Conservation (phyloP, 1,284 basidiomycete species). For the Leccinum solheimii region DNA sequence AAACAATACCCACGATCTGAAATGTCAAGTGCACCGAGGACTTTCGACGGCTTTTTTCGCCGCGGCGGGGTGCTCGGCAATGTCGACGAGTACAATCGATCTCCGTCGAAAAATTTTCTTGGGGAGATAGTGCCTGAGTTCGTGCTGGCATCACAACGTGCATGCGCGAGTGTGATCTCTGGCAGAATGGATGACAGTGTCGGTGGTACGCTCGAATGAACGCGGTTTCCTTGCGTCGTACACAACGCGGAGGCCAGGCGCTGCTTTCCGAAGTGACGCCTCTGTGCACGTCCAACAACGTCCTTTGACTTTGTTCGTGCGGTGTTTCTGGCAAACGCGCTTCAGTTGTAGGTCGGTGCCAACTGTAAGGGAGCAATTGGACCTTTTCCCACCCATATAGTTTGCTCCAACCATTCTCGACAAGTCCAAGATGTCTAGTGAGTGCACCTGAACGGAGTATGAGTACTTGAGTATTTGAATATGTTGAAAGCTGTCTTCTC, state of each 20-base stretch:
- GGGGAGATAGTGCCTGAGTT: background rate
- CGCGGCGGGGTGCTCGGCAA: background rate
- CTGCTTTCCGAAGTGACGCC: constrained; percentile 31
- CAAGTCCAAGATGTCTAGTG: background rate
- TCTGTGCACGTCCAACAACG: constrained; percentile 27
- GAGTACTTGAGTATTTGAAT: background rate
- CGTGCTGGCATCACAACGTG: constrained; percentile 11
- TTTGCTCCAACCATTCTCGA: constrained; percentile 33
- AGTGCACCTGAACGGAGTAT: background rate
- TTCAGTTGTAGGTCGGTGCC: background rate
- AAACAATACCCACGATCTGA: constrained; percentile 28
- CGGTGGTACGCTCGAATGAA: constrained; percentile 3
- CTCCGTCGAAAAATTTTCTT: background rate
- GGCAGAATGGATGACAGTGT: constrained; percentile 14
- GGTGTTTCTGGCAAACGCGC: constrained; percentile 18
- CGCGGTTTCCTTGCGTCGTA: constrained; percentile 11
- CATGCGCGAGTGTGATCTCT: constrained; percentile 31
- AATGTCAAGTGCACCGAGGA: constrained; percentile 26
- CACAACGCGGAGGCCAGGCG: constrained; percentile 33
- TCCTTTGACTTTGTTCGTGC: constrained; percentile 30
- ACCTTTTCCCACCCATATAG: constrained; percentile 38
- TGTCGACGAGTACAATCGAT: constrained; percentile 3
- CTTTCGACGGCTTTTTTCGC: constrained; percentile 24
- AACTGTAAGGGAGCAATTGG: background rate
- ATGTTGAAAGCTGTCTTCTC: background rate